Evolutionary conservation across 805 yeast species (phyloP).

Genomic region (Saturnispora quitensis): DNA sequence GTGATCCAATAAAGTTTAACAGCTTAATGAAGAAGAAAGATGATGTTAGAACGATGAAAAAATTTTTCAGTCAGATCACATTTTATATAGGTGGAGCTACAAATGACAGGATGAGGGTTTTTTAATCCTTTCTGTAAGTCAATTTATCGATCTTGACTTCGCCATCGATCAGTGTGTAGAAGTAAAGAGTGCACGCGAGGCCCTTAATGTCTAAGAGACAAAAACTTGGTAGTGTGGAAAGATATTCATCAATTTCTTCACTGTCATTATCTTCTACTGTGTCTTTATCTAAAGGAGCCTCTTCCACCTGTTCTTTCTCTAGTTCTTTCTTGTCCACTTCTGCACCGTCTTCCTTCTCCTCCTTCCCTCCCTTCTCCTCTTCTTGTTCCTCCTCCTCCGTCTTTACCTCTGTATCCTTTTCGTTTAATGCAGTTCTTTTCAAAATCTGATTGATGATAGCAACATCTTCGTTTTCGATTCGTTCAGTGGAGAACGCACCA

Average conservation of each 20-base stretch:
- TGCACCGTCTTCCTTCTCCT: not conserved
- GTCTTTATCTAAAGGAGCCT: not conserved
- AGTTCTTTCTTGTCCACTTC: not conserved
- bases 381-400: not conserved
- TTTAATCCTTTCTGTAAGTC: constrained; percentile 1
- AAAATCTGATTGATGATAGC: constrained; percentile 29
- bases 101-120: not conserved
- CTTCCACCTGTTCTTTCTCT: not conserved
- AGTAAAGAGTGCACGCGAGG: constrained; percentile 65
- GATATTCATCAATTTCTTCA: constrained; percentile 21
- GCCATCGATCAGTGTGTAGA: constrained; percentile 70
- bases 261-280: not conserved
- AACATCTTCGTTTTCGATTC: constrained; percentile 47
- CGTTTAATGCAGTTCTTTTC: constrained; percentile 11
- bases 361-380: not conserved
- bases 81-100: not conserved
- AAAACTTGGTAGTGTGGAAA: constrained; percentile 64
- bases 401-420: not conserved
- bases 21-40: not conserved
- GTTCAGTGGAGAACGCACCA: constrained; percentile 71
- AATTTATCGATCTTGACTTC: constrained; percentile 73
- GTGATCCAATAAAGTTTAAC: not conserved
- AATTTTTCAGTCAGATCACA: not conserved
- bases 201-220: constrained; percentile 84
- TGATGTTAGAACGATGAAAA: not conserved